These are phyloP conservation scores for Colletotrichum tropicale DNA, from an alignment of 2,329 filamentous ascomycete genomes.

Conservation along the genomic window DNA sequence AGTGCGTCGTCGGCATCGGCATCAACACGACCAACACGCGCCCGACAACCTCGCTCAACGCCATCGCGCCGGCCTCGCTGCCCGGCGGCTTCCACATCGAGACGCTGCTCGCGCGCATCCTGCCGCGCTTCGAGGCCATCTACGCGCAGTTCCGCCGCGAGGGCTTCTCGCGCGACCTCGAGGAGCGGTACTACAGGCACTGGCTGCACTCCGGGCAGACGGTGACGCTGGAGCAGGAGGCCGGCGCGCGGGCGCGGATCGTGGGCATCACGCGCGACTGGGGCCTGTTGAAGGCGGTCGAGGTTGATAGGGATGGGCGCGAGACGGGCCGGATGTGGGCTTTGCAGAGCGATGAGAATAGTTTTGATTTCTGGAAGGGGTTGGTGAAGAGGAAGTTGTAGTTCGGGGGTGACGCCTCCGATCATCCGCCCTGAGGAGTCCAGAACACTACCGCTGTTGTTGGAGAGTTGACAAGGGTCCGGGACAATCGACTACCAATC, in stretches of 20 bases:
- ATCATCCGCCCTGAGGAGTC: neutral
- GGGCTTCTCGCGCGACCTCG: slow-evolving; percentile 77
- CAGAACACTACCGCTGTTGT: rapidly evolving
- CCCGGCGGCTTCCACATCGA: slow-evolving; percentile 68
- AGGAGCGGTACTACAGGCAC: slow-evolving; percentile 76
- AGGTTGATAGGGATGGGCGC: slow-evolving; percentile 76
- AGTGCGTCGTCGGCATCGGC: slow-evolving; percentile 85
- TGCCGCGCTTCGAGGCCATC: slow-evolving; percentile 78
- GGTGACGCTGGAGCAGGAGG: slow-evolving; percentile 80
- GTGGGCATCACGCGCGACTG: slow-evolving; percentile 91
- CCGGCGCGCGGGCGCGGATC: slow-evolving; percentile 75
- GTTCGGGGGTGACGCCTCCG: neutral
- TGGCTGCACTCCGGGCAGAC: slow-evolving; percentile 85
- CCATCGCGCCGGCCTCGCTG: slow-evolving; percentile 62
- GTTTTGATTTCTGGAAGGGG: slow-evolving; percentile 96
- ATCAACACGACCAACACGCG: slow-evolving; percentile 84
- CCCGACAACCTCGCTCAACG: slow-evolving; percentile 86
- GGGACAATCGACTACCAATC: neutral
- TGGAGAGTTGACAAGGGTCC: rapidly evolving
- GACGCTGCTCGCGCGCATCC: slow-evolving; percentile 79
- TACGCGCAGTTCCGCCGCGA: slow-evolving; percentile 76
- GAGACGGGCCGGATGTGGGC: slow-evolving; percentile 80
- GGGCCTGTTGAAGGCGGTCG: slow-evolving; percentile 85
- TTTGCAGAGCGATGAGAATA: slow-evolving; percentile 95
- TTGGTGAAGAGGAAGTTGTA: slow-evolving; percentile 80